Evolutionary conservation across 2,329 filamentous ascomycete genomes (phyloP).

Genomic region (Colletotrichum godetiae): DNA sequence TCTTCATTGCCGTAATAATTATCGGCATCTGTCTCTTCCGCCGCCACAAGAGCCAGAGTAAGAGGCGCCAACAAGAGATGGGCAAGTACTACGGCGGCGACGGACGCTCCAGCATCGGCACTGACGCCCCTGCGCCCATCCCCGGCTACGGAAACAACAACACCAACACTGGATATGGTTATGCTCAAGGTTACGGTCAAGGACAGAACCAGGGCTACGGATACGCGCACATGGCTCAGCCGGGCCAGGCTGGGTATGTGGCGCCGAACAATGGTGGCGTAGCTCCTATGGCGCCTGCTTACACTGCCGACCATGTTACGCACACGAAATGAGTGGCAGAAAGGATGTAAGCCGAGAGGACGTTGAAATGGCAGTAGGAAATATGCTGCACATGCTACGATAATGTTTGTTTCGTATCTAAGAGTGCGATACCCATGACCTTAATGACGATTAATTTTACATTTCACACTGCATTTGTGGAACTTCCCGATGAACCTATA

Average conservation of each 20-base stretch:
- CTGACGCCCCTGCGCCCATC: neutral
- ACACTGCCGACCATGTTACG: constrained; percentile 17
- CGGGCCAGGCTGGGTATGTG: constrained; percentile 17
- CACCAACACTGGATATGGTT: neutral
- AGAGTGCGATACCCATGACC: neutral
- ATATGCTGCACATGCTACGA: neutral
- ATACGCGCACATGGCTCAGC: constrained; percentile 17
- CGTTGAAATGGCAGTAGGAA: neutral
- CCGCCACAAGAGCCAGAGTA: constrained; percentile 4
- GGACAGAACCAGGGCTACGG: constrained; percentile 22
- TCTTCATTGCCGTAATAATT: neutral
- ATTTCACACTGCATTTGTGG: too few species aligned
- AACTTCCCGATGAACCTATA: too few species aligned
- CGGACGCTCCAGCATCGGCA: constrained; percentile 25
- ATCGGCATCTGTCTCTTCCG: constrained; percentile 2
- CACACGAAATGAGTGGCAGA: neutral
- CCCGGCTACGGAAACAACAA: neutral
- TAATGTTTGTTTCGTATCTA: neutral
- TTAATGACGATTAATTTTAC: neutral
- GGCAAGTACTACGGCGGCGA: constrained; percentile 28
- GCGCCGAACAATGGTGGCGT: constrained; percentile 2
- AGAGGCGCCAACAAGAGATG: constrained; percentile 15
- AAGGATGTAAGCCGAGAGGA: neutral
- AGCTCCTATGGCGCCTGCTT: neutral
- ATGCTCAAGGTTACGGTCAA: constrained; percentile 16